Evolutionary conservation across 495 filamentous ascomycete genomes (phyloP).

Genomic region (Aspergillus saccharolyticus): DNA sequence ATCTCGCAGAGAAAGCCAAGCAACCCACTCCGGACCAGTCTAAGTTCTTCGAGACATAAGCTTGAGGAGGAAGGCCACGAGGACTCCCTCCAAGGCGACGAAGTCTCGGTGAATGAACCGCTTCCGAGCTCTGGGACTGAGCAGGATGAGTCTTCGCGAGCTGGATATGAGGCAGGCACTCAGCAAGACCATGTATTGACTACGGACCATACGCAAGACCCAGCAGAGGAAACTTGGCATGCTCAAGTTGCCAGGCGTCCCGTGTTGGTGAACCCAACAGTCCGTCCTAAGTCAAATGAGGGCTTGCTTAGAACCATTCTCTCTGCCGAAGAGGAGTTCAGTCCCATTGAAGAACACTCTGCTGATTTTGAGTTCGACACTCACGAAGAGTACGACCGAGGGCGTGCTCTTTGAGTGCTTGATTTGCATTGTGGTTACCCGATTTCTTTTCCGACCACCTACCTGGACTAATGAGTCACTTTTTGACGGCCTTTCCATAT

Average conservation of each 20-base stretch:
- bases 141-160: slow-evolving; percentile 27
- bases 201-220: slow-evolving; percentile 13
- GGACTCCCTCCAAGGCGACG: slow-evolving; percentile 23
- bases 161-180: slow-evolving; percentile 35
- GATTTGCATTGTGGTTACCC: not conserved
- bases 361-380: slow-evolving; percentile 54
- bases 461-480: not conserved
- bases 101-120: slow-evolving; percentile 61
- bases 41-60: slow-evolving; percentile 35
- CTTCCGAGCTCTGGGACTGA: slow-evolving; percentile 47
- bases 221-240: slow-evolving; percentile 43
- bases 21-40: slow-evolving; percentile 43
- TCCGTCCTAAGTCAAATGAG: slow-evolving; percentile 61
- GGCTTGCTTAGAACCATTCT: slow-evolving; percentile 58
- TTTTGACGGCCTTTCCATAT: not conserved
- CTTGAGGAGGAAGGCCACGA: slow-evolving; percentile 22
- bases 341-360: slow-evolving; percentile 33
- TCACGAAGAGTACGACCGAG: slow-evolving; percentile 57
- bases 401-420: slow-evolving; percentile 37
- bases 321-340: slow-evolving; percentile 41
- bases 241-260: slow-evolving; percentile 50
- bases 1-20: slow-evolving; percentile 41
- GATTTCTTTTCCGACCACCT: not conserved
- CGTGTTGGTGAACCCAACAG: slow-evolving; percentile 38
- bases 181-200: slow-evolving; percentile 25